phyloP scores from a whole-genome alignment of 2,329 filamentous ascomycete species.

The Simplicillium aogashimaense region DNA sequence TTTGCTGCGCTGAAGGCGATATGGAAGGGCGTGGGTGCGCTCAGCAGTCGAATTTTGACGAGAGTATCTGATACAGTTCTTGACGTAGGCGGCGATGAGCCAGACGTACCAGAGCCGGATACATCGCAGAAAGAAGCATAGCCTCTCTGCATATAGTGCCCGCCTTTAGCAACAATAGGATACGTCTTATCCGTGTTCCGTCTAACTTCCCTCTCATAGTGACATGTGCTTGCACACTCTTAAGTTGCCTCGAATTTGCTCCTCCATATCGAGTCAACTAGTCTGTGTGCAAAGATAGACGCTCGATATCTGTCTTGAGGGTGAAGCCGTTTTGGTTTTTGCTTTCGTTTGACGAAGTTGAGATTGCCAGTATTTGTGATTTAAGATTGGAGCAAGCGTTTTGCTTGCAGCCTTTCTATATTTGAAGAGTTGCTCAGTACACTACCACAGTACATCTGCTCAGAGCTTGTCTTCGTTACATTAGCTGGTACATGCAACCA shows the following conservation, averaged over 20 bases:
- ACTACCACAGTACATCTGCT: too few species aligned
- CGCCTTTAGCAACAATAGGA: not conserved
- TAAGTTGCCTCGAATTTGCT: conserved; percentile 82
- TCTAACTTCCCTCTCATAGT: not conserved
- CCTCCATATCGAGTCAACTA: conserved; percentile 83
- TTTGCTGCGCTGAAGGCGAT: conserved; percentile 73
- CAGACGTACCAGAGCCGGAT: conserved; percentile 22
- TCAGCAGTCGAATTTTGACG: conserved; percentile 65
- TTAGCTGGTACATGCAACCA: too few species aligned
- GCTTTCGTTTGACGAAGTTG: conserved; percentile 1
- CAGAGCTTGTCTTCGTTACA: too few species aligned
- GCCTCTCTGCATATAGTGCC: not conserved
- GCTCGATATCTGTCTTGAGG: conserved; percentile 31
- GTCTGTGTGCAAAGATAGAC: conserved; percentile 87
- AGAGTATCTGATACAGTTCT: conserved; percentile 70
- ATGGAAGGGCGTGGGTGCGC: conserved; percentile 69
- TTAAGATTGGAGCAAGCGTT: conserved; percentile 5
- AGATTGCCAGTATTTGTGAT: conserved; percentile 1
- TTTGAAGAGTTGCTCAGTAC: too few species aligned
- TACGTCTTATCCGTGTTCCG: not conserved
- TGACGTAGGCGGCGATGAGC: conserved; percentile 59
- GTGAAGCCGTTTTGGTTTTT: conserved; percentile 40
- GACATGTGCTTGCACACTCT: conserved; percentile 63
- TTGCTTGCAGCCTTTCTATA: too few species aligned
- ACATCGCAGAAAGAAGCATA: not conserved